A percentile compares a stretch with the other conserved stretches of the same genome.
phyloP scores from a whole-genome alignment of 1,139 yeast species.

The Taiozyma onychis region DNA sequence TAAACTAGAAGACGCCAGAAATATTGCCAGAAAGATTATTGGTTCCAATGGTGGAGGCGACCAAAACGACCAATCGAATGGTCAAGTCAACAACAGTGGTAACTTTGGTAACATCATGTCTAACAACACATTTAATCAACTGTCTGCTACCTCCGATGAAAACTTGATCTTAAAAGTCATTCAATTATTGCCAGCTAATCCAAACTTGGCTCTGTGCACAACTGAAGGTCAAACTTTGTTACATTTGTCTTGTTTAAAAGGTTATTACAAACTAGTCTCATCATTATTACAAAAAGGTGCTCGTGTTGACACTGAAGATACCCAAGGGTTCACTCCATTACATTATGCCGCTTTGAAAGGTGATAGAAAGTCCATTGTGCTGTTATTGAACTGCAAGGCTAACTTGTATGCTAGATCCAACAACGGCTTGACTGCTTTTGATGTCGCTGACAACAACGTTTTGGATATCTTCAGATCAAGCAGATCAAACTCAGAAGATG shows the following conservation, averaged over 20 bases:
- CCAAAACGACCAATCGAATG: not conserved
- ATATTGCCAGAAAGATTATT: conserved; percentile 81
- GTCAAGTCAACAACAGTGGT: not conserved
- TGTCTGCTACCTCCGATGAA: conserved; percentile 47
- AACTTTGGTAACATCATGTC: conserved; percentile 1
- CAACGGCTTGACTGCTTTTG: conserved; percentile 47
- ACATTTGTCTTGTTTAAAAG: conserved; percentile 76
- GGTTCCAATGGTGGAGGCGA: conserved; percentile 38
- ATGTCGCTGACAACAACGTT: conserved; percentile 60
- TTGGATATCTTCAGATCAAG: conserved; percentile 38
- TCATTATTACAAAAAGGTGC: conserved; percentile 77
- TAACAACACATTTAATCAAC: conserved; percentile 5
- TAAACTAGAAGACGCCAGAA: conserved; percentile 84
- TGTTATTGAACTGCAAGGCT: conserved; percentile 60
- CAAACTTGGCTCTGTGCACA: conserved; percentile 77
- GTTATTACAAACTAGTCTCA: conserved; percentile 55
- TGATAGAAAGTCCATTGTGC: conserved; percentile 29
- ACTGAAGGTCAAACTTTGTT: conserved; percentile 80
- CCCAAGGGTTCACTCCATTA: conserved; percentile 79
- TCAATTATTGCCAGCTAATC: conserved; percentile 47
- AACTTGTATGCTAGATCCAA: conserved; percentile 51
- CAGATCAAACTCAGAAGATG: conserved; percentile 15
- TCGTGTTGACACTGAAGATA: conserved; percentile 66
- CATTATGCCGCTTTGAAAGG: conserved; percentile 83
- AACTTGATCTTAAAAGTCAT: conserved; percentile 58